Percentiles rank a stretch among this genome's conserved stretches.
These are phyloP conservation scores for Thielaviopsis musarum DNA, from an alignment of 2,329 filamentous ascomycete genomes.

Conservation along the genomic window DNA sequence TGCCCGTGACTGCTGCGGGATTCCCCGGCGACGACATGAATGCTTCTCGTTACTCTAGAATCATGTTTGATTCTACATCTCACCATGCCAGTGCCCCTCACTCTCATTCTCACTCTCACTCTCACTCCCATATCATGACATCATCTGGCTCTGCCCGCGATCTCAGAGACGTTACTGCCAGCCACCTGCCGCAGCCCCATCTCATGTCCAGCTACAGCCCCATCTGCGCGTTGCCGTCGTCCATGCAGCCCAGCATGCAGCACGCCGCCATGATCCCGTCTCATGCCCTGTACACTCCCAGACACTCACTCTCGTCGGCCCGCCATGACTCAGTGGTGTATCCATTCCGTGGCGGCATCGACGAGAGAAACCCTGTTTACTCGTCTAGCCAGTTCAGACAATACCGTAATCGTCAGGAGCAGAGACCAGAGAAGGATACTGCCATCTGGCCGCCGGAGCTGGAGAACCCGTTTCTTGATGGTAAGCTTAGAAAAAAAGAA, in stretches of 20 bases:
- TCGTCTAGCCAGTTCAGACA: conserved; percentile 45
- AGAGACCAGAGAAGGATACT: conserved; percentile 40
- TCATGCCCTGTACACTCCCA: conserved; percentile 4
- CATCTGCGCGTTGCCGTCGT: conserved; percentile 3
- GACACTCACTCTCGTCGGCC: conserved; percentile 2
- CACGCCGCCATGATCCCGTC: not conserved
- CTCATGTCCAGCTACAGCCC: conserved; percentile 9
- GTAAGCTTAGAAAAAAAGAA: too few relatives aligned
- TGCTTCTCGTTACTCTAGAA: conserved; percentile 4
- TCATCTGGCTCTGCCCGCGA: not conserved
- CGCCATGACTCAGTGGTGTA: conserved; percentile 8
- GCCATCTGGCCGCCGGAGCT: conserved; percentile 45
- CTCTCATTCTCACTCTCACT: conserved; percentile 21
- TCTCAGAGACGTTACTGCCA: not conserved
- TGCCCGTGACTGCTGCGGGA: conserved; percentile 2
- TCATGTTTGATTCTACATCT: conserved; percentile 17
- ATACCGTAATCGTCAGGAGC: conserved; percentile 47
- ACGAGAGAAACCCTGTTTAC: conserved; percentile 39
- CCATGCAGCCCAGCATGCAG: conserved; percentile 1
- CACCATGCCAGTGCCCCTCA: conserved; percentile 28
- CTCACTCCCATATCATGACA: conserved; percentile 24
- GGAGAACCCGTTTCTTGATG: conserved; percentile 51
- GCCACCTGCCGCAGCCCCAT: not conserved
- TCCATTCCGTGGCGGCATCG: conserved; percentile 13
- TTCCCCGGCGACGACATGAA: not conserved